Evolutionary conservation across 2,329 filamentous ascomycete species (phyloP), one percentile per base, ranked within the genome.

Genomic region (Xylaria multiplex): DNA sequence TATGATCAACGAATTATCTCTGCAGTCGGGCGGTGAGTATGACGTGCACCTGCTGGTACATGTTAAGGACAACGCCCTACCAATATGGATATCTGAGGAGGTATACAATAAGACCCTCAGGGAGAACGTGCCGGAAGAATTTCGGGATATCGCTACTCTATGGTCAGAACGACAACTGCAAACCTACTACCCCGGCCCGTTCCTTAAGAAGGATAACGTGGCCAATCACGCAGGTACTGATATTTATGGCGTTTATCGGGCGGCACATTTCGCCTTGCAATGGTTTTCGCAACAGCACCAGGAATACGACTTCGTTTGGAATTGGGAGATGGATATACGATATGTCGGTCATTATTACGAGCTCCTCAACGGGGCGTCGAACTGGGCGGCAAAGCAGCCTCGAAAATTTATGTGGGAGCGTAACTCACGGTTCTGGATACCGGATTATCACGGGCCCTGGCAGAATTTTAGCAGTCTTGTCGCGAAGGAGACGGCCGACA

Each of bases 101-200:
- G 57, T 70, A 2, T 77, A 77, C 72, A 81, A 89, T 61, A 82
- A 84, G 37, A 85, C 89, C 75, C 72, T 91, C 76, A 79, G 81
- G 76, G 78, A 86, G 74, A 81, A 88, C 71, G 75, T 88, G 77
- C 79, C 90, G 0, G 81, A 85, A 71, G 90, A 91, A 70, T 91
- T 92, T 76, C 87, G 84, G 76, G 87, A 86, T 67, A 88, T 91
- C 80, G 86, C 86, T 22, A 90, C 86, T 0, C 80, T 91, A 13
- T 91, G 89, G 89, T 90, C 88, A 1, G 89, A 91, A 74, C 80
- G 84, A 69, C 87, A 89, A 74, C 90, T 91, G 86, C 80, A 82
- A 63, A 82, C 88, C 69, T 86, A 90, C 77, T 92, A 91, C 73
- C 49, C 78, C 77, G 81, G 81, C 1, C 86, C 85, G 30, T 84